Evolutionary conservation across 441 rosid genomes (phyloP), one percentile per base, ranked within the genome.

Genomic region (Pelargonium fulgidum): DNA sequence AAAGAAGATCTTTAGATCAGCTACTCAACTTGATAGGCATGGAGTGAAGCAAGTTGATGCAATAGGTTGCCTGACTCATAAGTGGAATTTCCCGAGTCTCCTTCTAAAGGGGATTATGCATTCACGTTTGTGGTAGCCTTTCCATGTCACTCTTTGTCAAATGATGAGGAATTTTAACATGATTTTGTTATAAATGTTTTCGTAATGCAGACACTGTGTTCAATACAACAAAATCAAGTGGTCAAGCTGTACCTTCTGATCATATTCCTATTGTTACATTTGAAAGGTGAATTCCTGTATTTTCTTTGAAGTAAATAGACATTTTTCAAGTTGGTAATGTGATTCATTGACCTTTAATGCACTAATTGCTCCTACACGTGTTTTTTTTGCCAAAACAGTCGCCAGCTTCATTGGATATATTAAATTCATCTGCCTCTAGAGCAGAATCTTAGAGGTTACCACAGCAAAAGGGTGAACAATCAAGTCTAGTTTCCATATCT

Each of bases 171-270:
- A 17, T 56, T 56, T 56, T 19, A 19, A 56, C 9, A 56, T 56
- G 62, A 2, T 19, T 1, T 3, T 47, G 52, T 47, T 56, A 56
- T 56, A 29, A 61, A 10, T 13, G 22, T 10, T 22, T 13, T 11
- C 9, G 12, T 22, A 19, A 61, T 76, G 77, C 81, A 80, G 87
- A 75, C 41, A 67, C 73, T 24, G 73, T 62, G 47, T 75, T 74
- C 63, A 59, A 50, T 81, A 67, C 81, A 58, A 71, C 68, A 68
- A 79, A 77, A 75, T 72, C 71, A 41, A 77, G 74, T 59, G 47
- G 47, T 41, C 74, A 67, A 69, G 75, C 76, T 64, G 70, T 64
- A 64, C 64, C 80, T 61, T 73, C 77, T 61, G 70, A 69, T 65
- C 50, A 54, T 22, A 65, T 71, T 48, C 69, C 11, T 47, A 74